Evolutionary conservation across 768 basidiomycete genomes (phyloP), one percentile per base, ranked within the genome.

Genomic region (Grammothele lineata): DNA sequence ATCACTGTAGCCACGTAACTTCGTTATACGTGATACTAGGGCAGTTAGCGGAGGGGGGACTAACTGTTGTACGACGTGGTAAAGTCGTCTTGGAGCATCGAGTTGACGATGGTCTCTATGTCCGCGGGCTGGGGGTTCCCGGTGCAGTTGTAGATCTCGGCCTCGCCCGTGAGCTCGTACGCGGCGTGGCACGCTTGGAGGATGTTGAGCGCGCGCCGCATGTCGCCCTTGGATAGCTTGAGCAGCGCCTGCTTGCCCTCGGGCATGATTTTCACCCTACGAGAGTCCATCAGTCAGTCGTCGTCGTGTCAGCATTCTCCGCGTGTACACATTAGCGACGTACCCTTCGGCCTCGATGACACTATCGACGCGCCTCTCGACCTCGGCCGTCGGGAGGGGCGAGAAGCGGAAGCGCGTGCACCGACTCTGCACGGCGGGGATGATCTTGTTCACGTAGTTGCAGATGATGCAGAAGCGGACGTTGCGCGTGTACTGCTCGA

Each of bases 391-490:
- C 1, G 93, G 92, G 17, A 98, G 67, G 2, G 96, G 96, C 8
- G 91, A 94, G 71, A 99, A 98, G 38, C 96, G 79, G 70, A 98
- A 99, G 35, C 95, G 78, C 5, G 96, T 99, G 69, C 96, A 98
- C 40, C 96, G 87, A 67, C 92, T 96, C 68, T 99, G 96, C 40
- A 99, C 96, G 26, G 96, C 96, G 2, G 96, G 96, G 1, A 87
- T 83, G 60, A 99, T 98, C 67, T 97, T 98, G 78, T 98, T 98
- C 65, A 98, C 96, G 58, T 99, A 99, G 69, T 99, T 99, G 76
- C 96, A 98, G 49, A 99, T 95, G 60, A 99, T 99, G 69, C 96
- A 99, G 67, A 99, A 99, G 32, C 96, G 85, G 56, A 97, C 96
- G 60, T 98, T 98, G 69, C 87, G 92, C 17, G 96, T 99, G 66